Percentiles rank a stretch among this genome's conserved stretches.
Evolutionary conservation across 2,329 filamentous ascomycete species (phyloP).

Genomic region (Aspergillus novoparasiticus): DNA sequence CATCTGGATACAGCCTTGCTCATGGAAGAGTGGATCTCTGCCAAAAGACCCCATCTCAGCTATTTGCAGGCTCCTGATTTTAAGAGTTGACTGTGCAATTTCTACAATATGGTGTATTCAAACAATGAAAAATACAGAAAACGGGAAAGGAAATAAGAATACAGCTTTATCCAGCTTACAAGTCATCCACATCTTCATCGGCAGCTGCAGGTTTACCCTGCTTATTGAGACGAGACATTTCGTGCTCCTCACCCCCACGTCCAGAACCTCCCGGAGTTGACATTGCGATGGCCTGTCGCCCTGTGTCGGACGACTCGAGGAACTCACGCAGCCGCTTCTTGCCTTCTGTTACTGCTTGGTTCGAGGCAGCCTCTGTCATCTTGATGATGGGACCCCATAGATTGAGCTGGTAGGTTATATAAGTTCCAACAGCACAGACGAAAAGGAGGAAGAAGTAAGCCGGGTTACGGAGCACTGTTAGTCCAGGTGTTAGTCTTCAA

Average conservation of each 20-base stretch:
- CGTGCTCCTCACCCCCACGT: constrained; percentile 56
- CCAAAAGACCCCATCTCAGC: not conserved
- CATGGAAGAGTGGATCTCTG: not conserved
- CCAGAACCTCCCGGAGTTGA: constrained; percentile 45
- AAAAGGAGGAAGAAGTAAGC: constrained; percentile 89
- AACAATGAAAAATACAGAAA: constrained; percentile 3
- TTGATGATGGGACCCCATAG: constrained; percentile 94
- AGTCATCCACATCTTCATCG: constrained; percentile 36
- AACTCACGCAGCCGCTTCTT: constrained; percentile 91
- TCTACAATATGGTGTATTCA: constrained; percentile 1
- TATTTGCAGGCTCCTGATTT: not conserved
- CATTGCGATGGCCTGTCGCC: constrained; percentile 81
- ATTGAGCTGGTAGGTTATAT: constrained; percentile 90
- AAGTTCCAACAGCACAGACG: constrained; percentile 73
- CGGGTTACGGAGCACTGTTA: constrained; percentile 86
- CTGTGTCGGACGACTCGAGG: constrained; percentile 82
- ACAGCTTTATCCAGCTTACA: constrained; percentile 27
- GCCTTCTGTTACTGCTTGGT: constrained; percentile 85
- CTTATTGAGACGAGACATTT: constrained; percentile 52
- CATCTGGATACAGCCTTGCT: not conserved
- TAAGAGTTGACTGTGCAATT: not conserved
- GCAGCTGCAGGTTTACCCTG: constrained; percentile 24
- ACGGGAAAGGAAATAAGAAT: constrained; percentile 7
- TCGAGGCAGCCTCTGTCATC: constrained; percentile 86
- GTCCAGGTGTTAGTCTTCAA: not conserved